A percentile compares a stretch with the other conserved stretches of the same genome.
Conservation (phyloP, 2,329 filamentous ascomycete genomes). For the Colletotrichum acutatum region DNA sequence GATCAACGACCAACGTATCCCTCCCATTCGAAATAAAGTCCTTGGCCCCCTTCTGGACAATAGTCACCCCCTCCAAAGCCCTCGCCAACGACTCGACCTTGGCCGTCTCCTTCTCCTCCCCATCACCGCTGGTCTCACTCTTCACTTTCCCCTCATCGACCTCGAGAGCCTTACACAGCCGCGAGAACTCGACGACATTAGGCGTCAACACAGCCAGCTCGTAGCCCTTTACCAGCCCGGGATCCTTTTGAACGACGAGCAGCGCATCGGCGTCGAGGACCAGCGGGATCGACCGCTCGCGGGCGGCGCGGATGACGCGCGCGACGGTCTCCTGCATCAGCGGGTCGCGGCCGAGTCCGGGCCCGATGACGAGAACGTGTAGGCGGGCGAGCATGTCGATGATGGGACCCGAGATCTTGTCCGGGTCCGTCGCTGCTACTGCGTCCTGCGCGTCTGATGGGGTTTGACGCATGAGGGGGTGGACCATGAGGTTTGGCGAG, state of each 20-base stretch:
- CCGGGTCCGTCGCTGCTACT: conserved; percentile 71
- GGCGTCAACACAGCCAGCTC: conserved; percentile 88
- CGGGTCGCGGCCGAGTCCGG: conserved; percentile 88
- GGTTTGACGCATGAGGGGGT: conserved; percentile 90
- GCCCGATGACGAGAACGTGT: conserved; percentile 92
- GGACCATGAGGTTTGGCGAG: conserved; percentile 98
- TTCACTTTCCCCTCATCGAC: conserved; percentile 65
- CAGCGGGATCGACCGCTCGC: conserved; percentile 77
- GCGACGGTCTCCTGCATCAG: conserved; percentile 91
- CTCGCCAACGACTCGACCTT: conserved; percentile 75
- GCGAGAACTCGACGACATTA: conserved; percentile 91
- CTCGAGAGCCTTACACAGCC: conserved; percentile 80
- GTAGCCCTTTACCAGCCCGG: conserved; percentile 83
- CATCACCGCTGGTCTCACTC: conserved; percentile 35
- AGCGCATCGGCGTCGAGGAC: conserved; percentile 94
- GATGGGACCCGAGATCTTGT: conserved; percentile 73
- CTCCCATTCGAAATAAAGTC: conserved; percentile 88
- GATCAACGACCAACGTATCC: conserved; percentile 79
- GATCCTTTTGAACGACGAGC: conserved; percentile 78
- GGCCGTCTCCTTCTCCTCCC: conserved; percentile 48
- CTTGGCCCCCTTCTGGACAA: conserved; percentile 87
- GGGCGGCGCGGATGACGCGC: conserved; percentile 81
- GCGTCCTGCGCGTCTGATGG: conserved; percentile 50
- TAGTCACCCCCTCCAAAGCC: conserved; percentile 86
- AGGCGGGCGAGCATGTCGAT: conserved; percentile 85